Evolutionary conservation across 2,329 filamentous ascomycete genomes (phyloP).

Genomic region (Penicillium concentricum): DNA sequence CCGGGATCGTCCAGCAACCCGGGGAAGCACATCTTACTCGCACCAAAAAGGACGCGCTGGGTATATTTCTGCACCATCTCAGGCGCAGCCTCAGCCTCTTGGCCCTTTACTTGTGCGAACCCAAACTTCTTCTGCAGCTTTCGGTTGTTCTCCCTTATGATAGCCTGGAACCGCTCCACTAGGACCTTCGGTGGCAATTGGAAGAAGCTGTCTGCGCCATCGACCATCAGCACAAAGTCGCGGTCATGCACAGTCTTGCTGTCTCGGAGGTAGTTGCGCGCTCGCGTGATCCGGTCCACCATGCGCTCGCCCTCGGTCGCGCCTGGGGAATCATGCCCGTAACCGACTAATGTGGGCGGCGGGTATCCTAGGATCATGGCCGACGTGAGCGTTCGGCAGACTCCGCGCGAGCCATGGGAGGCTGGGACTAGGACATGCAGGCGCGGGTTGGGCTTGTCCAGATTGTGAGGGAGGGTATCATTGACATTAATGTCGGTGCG

Average conservation of each 20-base stretch:
- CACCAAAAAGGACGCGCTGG: constrained; percentile 57
- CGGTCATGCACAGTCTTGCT: constrained; percentile 52
- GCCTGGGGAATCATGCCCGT: constrained; percentile 32
- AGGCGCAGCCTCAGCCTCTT: constrained; percentile 17
- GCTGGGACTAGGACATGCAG: constrained; percentile 59
- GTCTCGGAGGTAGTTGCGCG: constrained; percentile 50
- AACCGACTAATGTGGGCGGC: constrained; percentile 55
- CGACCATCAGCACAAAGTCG: constrained; percentile 63
- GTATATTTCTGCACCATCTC: constrained; percentile 44
- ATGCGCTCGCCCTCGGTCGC: constrained; percentile 42
- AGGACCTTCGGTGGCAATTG: constrained; percentile 65
- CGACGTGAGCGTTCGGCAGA: constrained; percentile 59
- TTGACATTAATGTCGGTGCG: constrained; percentile 22
- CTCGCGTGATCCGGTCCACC: constrained; percentile 47
- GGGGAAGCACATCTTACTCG: constrained; percentile 54
- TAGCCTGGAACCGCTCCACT: constrained; percentile 60
- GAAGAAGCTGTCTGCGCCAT: constrained; percentile 64
- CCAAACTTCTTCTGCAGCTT: constrained; percentile 54
- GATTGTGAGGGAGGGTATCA: constrained; percentile 30
- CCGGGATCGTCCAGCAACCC: constrained; percentile 45
- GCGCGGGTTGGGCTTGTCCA: constrained; percentile 38
- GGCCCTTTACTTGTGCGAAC: constrained; percentile 24
- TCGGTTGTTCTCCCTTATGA: constrained; percentile 54
- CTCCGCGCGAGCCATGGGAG: constrained; percentile 47
- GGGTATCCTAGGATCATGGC: constrained; percentile 61